phyloP scores from a whole-genome alignment of 2,329 filamentous ascomycete genomes.

The Fusarium globosum region DNA sequence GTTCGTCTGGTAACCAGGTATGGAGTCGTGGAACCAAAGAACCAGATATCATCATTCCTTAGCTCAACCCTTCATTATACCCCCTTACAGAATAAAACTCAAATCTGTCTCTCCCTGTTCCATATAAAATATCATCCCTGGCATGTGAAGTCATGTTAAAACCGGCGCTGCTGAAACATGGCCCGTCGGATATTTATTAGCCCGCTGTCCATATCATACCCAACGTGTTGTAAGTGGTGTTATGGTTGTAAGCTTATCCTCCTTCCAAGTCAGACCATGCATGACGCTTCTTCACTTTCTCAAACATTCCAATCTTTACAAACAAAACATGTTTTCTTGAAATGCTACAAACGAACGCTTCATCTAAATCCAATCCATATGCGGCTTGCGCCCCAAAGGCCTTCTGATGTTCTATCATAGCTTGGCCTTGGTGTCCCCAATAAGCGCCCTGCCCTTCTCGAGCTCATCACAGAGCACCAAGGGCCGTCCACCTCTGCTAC shows the following conservation, averaged over 20 bases:
- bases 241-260: conserved; percentile 7
- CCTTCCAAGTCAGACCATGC: conserved; percentile 13
- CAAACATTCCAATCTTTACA: not conserved
- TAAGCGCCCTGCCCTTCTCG: conserved; percentile 40
- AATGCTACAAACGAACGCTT: conserved; percentile 27
- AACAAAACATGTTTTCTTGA: conserved; percentile 9
- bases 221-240: conserved; percentile 8
- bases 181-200: conserved; percentile 22
- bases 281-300: not conserved
- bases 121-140: not conserved
- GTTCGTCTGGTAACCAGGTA: not conserved
- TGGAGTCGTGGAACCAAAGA: not conserved
- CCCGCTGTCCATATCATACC: conserved; percentile 21
- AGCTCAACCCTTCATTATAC: not conserved
- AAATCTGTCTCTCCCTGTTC: not conserved
- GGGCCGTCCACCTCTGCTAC: conserved; percentile 61
- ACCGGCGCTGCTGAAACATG: conserved; percentile 16
- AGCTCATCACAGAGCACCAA: conserved; percentile 60
- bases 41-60: not conserved
- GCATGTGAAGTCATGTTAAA: not conserved
- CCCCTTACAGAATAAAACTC: not conserved
- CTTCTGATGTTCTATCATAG: conserved; percentile 40
- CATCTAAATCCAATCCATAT: conserved; percentile 11
- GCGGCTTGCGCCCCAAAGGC: not conserved
- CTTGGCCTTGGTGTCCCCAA: conserved; percentile 39